Percentiles rank a stretch among this genome's conserved stretches.
These are phyloP conservation scores for Fusarium sambucinum DNA, from an alignment of 2,329 filamentous ascomycete species.

Conservation along the genomic window DNA sequence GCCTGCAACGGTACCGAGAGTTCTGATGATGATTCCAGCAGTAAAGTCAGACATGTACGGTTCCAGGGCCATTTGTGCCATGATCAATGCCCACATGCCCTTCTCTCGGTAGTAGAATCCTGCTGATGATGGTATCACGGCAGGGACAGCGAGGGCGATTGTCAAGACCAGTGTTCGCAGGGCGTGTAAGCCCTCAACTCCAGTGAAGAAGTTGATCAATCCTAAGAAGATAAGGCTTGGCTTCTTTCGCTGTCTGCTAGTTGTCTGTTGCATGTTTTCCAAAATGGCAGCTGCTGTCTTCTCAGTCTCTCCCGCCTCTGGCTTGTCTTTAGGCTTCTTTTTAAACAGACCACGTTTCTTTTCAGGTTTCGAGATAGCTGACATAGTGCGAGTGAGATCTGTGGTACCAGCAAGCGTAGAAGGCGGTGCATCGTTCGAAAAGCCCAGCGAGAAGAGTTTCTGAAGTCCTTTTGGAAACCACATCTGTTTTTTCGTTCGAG, in stretches of 20 bases:
- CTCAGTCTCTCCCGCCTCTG: background rate
- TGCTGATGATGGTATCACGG: constrained; percentile 15
- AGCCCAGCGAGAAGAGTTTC: constrained; percentile 1
- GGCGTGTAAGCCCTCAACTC: constrained; percentile 14
- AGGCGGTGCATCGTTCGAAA: constrained; percentile 23
- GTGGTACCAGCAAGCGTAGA: constrained; percentile 2
- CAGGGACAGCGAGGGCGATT: constrained; percentile 15
- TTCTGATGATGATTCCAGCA: constrained; percentile 31
- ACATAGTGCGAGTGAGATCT: constrained; percentile 18
- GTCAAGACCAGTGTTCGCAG: constrained; percentile 10
- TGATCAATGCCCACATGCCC: constrained; percentile 41
- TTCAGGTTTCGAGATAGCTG: constrained; percentile 9
- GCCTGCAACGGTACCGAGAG: constrained; percentile 16
- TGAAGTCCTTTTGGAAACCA: constrained; percentile 21
- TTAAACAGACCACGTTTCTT: constrained; percentile 13
- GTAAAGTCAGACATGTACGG: constrained; percentile 39
- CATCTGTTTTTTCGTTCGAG: constrained; percentile 1
- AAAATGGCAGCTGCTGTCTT: constrained; percentile 7
- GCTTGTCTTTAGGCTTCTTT: constrained; percentile 4
- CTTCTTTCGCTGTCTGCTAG: constrained; percentile 14
- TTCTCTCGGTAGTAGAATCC: constrained; percentile 42
- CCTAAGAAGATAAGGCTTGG: constrained; percentile 9
- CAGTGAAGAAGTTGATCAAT: constrained; percentile 17
- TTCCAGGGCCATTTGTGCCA: constrained; percentile 37
- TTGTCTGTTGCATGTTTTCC: constrained; percentile 15